Percentiles rank a stretch among this genome's conserved stretches.
Evolutionary conservation across 176 grass and related monocot species (phyloP).

Genomic region (Eragrostis curvula): DNA sequence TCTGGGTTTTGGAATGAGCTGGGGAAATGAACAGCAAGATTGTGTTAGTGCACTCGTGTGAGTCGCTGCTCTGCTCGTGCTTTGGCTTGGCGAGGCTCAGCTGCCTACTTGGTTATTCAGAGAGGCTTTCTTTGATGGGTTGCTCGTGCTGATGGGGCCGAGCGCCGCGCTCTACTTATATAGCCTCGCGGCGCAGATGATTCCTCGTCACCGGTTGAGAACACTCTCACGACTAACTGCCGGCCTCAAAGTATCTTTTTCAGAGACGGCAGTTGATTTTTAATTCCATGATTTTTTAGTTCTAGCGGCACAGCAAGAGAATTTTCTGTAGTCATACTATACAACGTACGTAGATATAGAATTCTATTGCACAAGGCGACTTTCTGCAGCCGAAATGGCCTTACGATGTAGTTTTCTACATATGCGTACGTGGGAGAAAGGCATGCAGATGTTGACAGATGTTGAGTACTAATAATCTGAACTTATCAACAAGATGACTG

Average conservation of each 20-base stretch:
- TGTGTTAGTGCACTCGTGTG: background rate
- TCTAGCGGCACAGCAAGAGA: background rate
- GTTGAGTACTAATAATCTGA: background rate
- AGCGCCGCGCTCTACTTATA: slow-evolving; percentile 38
- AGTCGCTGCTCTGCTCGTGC: background rate
- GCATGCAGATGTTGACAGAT: background rate
- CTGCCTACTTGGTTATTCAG: background rate
- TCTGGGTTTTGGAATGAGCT: background rate
- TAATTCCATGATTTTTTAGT: background rate
- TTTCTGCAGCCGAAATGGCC: background rate
- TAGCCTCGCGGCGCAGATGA: slow-evolving; percentile 3
- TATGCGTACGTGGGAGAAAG: background rate
- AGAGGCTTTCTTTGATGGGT: background rate
- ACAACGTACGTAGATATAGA: background rate
- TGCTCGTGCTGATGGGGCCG: slow-evolving; percentile 14
- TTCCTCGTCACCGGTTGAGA: slow-evolving; percentile 25
- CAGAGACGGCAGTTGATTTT: background rate
- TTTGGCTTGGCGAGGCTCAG: background rate
- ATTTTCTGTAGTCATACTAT: background rate
- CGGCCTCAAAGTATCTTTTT: slow-evolving; percentile 3
- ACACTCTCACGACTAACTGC: slow-evolving; percentile 4
- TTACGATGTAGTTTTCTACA: background rate
- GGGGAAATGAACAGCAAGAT: background rate
- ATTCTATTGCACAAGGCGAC: background rate
- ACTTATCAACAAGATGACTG: slow-evolving; percentile 27